A percentile compares a stretch with the other conserved stretches of the same genome.
Evolutionary conservation across 306 rosid genomes (phyloP).

Genomic region (Macrotyloma uniflorum): DNA sequence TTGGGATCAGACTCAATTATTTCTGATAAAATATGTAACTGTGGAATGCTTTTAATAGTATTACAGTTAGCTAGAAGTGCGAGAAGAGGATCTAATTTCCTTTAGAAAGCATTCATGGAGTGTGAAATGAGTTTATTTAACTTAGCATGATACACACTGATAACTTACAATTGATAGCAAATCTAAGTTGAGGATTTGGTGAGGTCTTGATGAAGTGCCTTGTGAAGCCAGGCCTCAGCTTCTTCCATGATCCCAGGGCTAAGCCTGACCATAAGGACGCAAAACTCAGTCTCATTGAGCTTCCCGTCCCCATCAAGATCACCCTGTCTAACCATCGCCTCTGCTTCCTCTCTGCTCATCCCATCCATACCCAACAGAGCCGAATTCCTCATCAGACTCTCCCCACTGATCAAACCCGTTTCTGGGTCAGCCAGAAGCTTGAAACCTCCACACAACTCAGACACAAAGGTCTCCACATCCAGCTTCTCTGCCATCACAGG

Average conservation of each 20-base stretch:
- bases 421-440: not conserved
- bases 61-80: too few relatives aligned
- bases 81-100: not conserved
- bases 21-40: not conserved
- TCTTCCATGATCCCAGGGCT: slow-evolving; percentile 84
- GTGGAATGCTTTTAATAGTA: too few relatives aligned
- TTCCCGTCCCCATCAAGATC: slow-evolving; percentile 64
- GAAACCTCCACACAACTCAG: slow-evolving; percentile 52
- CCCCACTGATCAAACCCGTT: not conserved
- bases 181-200: slow-evolving; percentile 31
- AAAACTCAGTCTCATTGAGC: slow-evolving; percentile 71
- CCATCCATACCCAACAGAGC: not conserved
- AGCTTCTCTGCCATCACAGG: slow-evolving; percentile 85
- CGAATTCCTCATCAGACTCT: not conserved
- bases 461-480: slow-evolving; percentile 67
- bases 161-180: slow-evolving; percentile 28
- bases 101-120: not conserved
- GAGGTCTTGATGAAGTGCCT: slow-evolving; percentile 55
- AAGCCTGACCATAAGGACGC: slow-evolving; percentile 80
- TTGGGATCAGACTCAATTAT: not conserved
- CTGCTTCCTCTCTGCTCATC: not conserved
- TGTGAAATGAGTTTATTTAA: not conserved
- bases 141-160: not conserved
- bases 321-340: not conserved
- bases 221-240: slow-evolving; percentile 75